Conservation (phyloP, 768 basidiomycete genomes). For the Tricholoma sp. region DNA sequence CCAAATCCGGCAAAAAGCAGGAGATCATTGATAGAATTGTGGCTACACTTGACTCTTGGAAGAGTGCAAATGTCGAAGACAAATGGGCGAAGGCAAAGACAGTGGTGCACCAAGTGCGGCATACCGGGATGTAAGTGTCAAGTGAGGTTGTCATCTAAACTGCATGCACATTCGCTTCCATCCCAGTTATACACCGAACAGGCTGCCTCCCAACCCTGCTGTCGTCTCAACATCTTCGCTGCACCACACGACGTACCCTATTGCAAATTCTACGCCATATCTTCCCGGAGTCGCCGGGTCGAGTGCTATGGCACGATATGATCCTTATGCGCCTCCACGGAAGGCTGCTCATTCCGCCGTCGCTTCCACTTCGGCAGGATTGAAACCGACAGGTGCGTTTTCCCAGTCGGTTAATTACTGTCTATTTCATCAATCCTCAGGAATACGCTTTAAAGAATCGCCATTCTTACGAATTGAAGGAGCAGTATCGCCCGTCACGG, state of each 20-base stretch:
- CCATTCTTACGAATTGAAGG: conserved; percentile 74
- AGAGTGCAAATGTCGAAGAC: conserved; percentile 47
- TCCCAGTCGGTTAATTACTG: not conserved
- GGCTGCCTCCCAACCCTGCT: conserved; percentile 13
- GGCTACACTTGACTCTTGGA: conserved; percentile 55
- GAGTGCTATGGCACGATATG: conserved; percentile 44
- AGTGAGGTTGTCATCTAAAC: not conserved
- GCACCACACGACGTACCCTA: conserved; percentile 16
- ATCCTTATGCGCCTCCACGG: conserved; percentile 63
- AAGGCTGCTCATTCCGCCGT: conserved; percentile 31
- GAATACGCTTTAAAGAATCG: conserved; percentile 71
- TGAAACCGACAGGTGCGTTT: conserved; percentile 27
- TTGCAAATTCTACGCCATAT: conserved; percentile 24
- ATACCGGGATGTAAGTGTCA: conserved; percentile 57
- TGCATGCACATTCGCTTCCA: not conserved
- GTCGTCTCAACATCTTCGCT: conserved; percentile 14
- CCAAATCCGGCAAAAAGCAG: conserved; percentile 81
- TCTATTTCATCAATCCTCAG: conserved; percentile 29
- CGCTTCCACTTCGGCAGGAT: conserved; percentile 27
- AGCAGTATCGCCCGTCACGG: conserved; percentile 54
- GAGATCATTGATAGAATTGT: conserved; percentile 79
- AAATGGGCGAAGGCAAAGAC: conserved; percentile 67
- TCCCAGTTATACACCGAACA: conserved; percentile 16
- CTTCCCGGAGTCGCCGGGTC: conserved; percentile 22
- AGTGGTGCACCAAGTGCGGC: conserved; percentile 63